These are phyloP conservation scores for Adenanthera pavonina DNA, from an alignment of 306 rosid genomes.

Conservation along the genomic window DNA sequence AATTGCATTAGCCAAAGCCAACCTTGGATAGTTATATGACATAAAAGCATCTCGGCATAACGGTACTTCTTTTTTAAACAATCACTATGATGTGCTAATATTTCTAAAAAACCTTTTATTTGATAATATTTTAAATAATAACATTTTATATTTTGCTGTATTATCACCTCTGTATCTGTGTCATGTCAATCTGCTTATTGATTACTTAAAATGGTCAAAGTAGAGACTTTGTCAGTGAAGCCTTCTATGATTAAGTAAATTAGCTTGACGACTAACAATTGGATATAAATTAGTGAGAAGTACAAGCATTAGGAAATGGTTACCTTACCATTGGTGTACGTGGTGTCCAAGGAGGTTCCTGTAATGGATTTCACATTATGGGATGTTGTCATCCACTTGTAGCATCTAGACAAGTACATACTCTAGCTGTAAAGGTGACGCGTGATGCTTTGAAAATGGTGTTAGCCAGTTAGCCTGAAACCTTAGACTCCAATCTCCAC, in stretches of 20 bases:
- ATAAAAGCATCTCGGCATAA: neutral
- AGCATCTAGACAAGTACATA: constrained; percentile 38
- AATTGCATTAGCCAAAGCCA: neutral
- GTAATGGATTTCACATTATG: constrained; percentile 34
- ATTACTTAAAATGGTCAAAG: constrained; percentile 17
- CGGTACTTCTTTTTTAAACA: constrained; percentile 2
- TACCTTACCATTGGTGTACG: constrained; percentile 42
- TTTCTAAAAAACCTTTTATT: neutral
- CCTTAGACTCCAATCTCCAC: constrained; percentile 39
- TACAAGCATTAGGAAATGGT: constrained; percentile 44
- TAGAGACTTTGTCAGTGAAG: constrained; percentile 18
- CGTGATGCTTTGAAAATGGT: constrained; percentile 46
- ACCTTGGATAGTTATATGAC: neutral
- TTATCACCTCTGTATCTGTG: neutral
- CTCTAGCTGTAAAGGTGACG: constrained; percentile 46
- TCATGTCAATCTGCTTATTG: neutral
- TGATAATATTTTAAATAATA: neutral
- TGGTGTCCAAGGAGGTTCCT: constrained; percentile 39
- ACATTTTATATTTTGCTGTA: neutral
- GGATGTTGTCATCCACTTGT: constrained; percentile 46
- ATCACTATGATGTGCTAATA: neutral
- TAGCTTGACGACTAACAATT: constrained; percentile 35
- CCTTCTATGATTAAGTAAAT: neutral
- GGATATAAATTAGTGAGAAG: constrained; percentile 40
- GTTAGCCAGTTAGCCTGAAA: constrained; percentile 40